Conservation (phyloP, 495 filamentous ascomycete species). For the Extremus antarcticus region DNA sequence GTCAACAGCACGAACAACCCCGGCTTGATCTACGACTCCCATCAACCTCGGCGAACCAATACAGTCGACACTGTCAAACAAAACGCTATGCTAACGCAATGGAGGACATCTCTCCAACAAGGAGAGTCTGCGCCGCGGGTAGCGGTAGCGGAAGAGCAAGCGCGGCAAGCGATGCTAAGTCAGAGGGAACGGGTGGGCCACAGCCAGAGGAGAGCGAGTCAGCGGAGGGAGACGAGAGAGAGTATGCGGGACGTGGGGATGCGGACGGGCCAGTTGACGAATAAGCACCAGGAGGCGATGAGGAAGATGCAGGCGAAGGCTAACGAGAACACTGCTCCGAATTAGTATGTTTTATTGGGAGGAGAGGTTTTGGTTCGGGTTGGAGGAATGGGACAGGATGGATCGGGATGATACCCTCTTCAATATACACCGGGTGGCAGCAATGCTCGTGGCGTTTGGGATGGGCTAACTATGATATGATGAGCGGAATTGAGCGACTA, state of each 20-base stretch:
- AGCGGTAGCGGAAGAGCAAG: constrained; percentile 25
- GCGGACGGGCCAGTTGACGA: constrained; percentile 63
- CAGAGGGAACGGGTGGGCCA: constrained; percentile 27
- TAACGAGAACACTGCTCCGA: not conserved
- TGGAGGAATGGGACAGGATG: too few relatives aligned
- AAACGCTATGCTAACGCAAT: constrained; percentile 24
- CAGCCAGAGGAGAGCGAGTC: constrained; percentile 39
- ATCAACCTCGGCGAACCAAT: constrained; percentile 42
- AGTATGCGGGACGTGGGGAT: constrained; percentile 60
- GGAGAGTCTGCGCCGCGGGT: constrained; percentile 44
- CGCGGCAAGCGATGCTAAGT: constrained; percentile 38
- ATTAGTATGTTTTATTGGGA: too few relatives aligned
- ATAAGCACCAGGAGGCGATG: constrained; percentile 71
- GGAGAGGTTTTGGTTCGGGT: not conserved
- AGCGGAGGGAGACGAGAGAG: constrained; percentile 30
- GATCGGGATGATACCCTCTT: not conserved
- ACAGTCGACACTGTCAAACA: constrained; percentile 33
- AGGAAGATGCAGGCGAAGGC: constrained; percentile 69
- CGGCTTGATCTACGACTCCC: constrained; percentile 39
- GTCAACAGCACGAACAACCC: constrained; percentile 15
- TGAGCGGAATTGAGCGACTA: not conserved
- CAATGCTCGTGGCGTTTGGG: not conserved
- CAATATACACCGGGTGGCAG: not conserved
- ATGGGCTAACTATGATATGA: too few relatives aligned
- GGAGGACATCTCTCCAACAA: constrained; percentile 58